Base-by-base conservation (phyloP, 495 filamentous ascomycete species). In the Trypethelium eluteriae region DNA sequence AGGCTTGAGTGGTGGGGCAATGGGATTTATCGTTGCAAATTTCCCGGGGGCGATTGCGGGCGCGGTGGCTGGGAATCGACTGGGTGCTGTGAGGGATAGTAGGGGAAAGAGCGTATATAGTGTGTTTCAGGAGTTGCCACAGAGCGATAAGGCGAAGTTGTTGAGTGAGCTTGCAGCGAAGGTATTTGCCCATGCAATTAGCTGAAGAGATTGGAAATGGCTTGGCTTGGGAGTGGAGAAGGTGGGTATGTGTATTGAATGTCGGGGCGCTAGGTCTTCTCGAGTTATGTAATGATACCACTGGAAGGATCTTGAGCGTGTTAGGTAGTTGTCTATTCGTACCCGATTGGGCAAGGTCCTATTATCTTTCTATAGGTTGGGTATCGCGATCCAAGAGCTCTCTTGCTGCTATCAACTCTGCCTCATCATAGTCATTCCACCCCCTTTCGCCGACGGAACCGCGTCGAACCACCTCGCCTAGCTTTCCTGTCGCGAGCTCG, bases 11-110 rank as follows among this genome's bases (percentile, higher is more conserved):
- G 94, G 94, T 34, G 92, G 89, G 57, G 91, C 91, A 5, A 83
- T 98, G 75, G 94, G 94, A 0, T 98, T 96, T 71, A 98, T 98
- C 70, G 84, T 96, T 2, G 94, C 87, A 6, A 98, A 96, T 73
- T 82, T 96, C 25, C 91, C 94, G 0, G 94, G 94, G 0, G 84
- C 91, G 65, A 68, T 98, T 32, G 95, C 93, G 16, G 94, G 94
- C 3, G 92, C 91, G 1, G 92, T 96, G 32, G 94, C 93, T 3
- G 94, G 94, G 41, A 98, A 96, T 74, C 79, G 92, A 63, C 74
- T 98, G 7, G 94, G 94, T 12, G 89, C 90, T 3, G 84, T 98
- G 3, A 81, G 94, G 50, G 94, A 98, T 80, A 84, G 88, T 16
- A 89, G 86, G 77, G 93, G 93, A 10, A 96, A 97, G 86, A 94